phyloP scores from a whole-genome alignment of 2,329 filamentous ascomycete genomes.

The Venturia effusa region DNA sequence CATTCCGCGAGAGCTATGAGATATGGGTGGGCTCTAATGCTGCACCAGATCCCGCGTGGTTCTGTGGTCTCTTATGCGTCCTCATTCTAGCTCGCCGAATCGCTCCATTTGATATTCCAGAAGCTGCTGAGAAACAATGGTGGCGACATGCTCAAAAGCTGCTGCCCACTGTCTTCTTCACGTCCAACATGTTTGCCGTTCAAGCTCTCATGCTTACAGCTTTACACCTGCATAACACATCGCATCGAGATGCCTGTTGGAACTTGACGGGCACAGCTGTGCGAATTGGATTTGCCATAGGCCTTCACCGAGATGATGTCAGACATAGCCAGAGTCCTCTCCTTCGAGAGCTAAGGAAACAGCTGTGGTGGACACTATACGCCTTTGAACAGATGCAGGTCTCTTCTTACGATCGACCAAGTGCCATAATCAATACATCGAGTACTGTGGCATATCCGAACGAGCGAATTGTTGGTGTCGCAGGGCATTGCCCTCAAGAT shows the following conservation, averaged over 20 bases:
- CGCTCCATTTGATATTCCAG: conserved; percentile 22
- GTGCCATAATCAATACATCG: conserved; percentile 29
- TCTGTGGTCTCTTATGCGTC: conserved; percentile 32
- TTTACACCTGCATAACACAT: conserved; percentile 35
- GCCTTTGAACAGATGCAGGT: conserved; percentile 31
- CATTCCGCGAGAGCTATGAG: conserved; percentile 32
- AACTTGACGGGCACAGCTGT: conserved; percentile 33
- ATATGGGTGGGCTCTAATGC: conserved; percentile 21
- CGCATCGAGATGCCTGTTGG: conserved; percentile 34
- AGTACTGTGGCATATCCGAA: conserved; percentile 26
- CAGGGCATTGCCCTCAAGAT: conserved; percentile 24
- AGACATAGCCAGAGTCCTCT: conserved; percentile 26
- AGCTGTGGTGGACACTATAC: conserved; percentile 26
- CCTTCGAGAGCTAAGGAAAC: conserved; percentile 20
- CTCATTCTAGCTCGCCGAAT: conserved; percentile 29
- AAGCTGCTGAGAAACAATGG: conserved; percentile 30
- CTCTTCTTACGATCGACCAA: conserved; percentile 33
- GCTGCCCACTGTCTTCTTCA: conserved; percentile 32
- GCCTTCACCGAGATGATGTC: conserved; percentile 31
- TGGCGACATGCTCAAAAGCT: conserved; percentile 31
- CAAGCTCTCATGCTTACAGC: conserved; percentile 33
- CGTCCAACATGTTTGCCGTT: conserved; percentile 30
- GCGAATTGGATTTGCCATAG: conserved; percentile 34
- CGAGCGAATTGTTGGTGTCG: conserved; percentile 26
- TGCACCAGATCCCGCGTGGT: conserved; percentile 28